Evolutionary conservation across 805 yeast species (phyloP), one percentile per base, ranked within the genome.

Genomic region (Starmerella bombi): DNA sequence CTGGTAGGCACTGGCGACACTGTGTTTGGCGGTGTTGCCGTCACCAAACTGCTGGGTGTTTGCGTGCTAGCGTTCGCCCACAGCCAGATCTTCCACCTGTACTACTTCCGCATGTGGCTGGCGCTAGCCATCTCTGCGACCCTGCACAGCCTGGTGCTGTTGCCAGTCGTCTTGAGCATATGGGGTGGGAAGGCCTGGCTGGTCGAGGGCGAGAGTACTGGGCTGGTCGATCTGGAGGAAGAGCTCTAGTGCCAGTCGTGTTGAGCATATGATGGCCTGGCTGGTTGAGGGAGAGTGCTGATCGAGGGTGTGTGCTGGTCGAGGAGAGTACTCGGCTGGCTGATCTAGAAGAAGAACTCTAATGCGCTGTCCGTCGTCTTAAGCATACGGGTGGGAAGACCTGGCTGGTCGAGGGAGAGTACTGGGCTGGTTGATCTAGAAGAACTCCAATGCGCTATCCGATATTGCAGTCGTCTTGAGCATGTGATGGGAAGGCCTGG

Each of bases 81-180:
- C 47, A 82, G 94, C 16, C 76, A 80, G 58, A 86, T 88, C 23
- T 91, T 88, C 59, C 93, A 84, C 50, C 72, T 88, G 1, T 88
- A 83, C 59, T 88, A 91, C 58, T 88, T 88, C 67, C 65, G 94
- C 45, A 86, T 88, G 95, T 88, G 97, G 97, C 61, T 81, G 10
- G 66, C 85, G 1, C 65, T 88, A 44, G 78, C 88, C 7, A 46
- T 80, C 1, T 64, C 81, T 41, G 94, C 94, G 1, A 74, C 86
- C 0, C 49, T 80, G 1, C 96, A 88, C 57, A 72, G 91, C 3
- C 65, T 88, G 38, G 68, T 81, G 29, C 72, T 88, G 42, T 63
- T 88, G 38, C 98, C 98, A 0, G 72, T 83, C 4, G 57, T 79
- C 21, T 63, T 88, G 30, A 69, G 83, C 20, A 60, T 66, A 38